Conservation (phyloP, 2,329 filamentous ascomycete species). For the Penicillium polonicum region DNA sequence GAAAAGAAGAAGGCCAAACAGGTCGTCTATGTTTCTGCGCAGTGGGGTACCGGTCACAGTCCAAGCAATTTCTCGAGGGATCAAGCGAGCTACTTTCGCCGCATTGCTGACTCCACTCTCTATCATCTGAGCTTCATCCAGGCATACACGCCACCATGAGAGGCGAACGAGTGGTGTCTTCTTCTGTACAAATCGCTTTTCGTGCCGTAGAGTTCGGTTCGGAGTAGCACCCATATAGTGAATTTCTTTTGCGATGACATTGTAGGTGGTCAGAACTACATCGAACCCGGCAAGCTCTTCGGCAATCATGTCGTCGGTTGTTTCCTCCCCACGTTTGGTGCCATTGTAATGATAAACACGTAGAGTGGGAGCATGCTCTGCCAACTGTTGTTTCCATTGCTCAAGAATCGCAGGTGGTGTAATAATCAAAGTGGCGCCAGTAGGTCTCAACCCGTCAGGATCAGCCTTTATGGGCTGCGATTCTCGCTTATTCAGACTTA, state of each 20-base stretch:
- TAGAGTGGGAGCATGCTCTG: conserved; percentile 56
- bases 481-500: conserved; percentile 42
- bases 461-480: conserved; percentile 16
- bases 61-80: conserved; percentile 87
- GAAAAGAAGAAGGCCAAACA: conserved; percentile 79
- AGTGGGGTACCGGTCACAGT: conserved; percentile 89
- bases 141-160: conserved; percentile 79
- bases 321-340: conserved; percentile 40
- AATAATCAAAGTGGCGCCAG: conserved; percentile 61
- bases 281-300: conserved; percentile 51
- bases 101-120: conserved; percentile 84
- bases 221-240: conserved; percentile 72
- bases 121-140: conserved; percentile 79
- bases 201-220: conserved; percentile 64
- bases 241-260: conserved; percentile 74
- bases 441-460: conserved; percentile 35
- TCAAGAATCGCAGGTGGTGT: conserved; percentile 61
- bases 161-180: conserved; percentile 77
- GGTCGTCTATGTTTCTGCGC: conserved; percentile 72
- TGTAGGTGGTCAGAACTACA: conserved; percentile 63
- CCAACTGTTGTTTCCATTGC: conserved; percentile 63
- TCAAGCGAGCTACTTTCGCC: conserved; percentile 72
- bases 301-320: conserved; percentile 44
- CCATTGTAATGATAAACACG: conserved; percentile 59
- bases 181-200: conserved; percentile 63